Conservation (phyloP, 2,329 filamentous ascomycete genomes). For the Phialophora expanda region DNA sequence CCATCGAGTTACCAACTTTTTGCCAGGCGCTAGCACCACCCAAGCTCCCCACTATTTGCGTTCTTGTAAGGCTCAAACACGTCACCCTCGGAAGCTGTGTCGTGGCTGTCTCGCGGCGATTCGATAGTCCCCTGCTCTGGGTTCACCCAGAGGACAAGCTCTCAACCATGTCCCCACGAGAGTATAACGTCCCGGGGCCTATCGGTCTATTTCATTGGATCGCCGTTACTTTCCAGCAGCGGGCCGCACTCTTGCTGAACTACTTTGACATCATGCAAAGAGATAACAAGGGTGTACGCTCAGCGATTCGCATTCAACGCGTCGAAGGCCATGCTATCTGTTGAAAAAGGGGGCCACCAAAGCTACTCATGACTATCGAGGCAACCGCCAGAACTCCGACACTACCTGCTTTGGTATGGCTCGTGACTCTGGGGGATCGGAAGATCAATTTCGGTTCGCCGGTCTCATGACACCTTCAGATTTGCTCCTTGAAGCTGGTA, state of each 20-base stretch:
- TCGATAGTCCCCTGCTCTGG: neutral
- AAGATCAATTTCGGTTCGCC: neutral
- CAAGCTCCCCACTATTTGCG: slow-evolving; percentile 7
- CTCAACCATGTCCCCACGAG: too few relatives aligned
- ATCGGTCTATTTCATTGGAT: neutral
- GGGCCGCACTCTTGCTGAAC: slow-evolving; percentile 2
- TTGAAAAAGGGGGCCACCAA: neutral
- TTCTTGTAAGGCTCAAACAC: slow-evolving; percentile 19
- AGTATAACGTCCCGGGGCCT: neutral
- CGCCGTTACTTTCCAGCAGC: neutral
- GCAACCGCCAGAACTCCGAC: neutral
- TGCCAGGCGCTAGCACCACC: slow-evolving; percentile 14
- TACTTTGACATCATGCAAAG: neutral
- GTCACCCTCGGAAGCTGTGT: slow-evolving; percentile 3
- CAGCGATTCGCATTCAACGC: neutral
- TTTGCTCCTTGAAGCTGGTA: neutral
- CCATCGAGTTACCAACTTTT: slow-evolving; percentile 13
- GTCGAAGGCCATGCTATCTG: neutral
- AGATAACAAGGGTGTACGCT: neutral
- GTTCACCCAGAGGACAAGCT: neutral
- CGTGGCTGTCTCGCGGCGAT: neutral
- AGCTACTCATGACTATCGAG: neutral
- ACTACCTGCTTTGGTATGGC: neutral
- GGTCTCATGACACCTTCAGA: slow-evolving; percentile 3
- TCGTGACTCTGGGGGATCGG: neutral